phyloP scores from a whole-genome alignment of 352 stramenopile species.

The Phytophthora niederhauseri region DNA sequence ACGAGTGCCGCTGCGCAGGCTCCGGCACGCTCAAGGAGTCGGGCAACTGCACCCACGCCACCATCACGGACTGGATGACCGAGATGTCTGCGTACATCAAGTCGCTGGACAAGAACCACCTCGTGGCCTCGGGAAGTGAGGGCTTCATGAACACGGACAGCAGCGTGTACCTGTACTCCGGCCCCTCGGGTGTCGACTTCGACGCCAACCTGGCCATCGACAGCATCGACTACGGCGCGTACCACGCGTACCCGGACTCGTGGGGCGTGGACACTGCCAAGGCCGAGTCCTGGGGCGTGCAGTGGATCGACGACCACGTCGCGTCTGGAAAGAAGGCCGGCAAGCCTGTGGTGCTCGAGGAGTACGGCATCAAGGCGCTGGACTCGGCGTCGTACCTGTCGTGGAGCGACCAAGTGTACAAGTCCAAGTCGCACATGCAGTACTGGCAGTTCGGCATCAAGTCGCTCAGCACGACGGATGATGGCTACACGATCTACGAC shows the following conservation, averaged over 20 bases:
- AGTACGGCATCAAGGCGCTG: conserved; percentile 38
- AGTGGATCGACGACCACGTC: conserved; percentile 42
- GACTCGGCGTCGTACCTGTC: conserved; percentile 33
- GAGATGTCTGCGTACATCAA: conserved; percentile 50
- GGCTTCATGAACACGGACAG: conserved; percentile 47
- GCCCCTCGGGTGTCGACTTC: conserved; percentile 40
- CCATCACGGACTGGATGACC: conserved; percentile 35
- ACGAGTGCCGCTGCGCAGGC: conserved; percentile 35
- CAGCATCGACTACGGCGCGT: conserved; percentile 39
- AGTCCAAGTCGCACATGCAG: conserved; percentile 41
- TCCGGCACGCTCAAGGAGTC: conserved; percentile 34
- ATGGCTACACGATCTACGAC: conserved; percentile 37
- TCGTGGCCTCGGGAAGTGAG: conserved; percentile 38
- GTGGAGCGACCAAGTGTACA: conserved; percentile 36
- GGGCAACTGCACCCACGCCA: conserved; percentile 30
- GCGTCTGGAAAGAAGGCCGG: conserved; percentile 28
- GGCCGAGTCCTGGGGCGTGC: conserved; percentile 34
- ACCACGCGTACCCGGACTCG: conserved; percentile 43
- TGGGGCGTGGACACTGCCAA: conserved; percentile 33
- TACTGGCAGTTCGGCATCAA: conserved; percentile 47
- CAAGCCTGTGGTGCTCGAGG: conserved; percentile 39
- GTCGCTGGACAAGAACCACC: conserved; percentile 39
- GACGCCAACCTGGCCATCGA: conserved; percentile 36
- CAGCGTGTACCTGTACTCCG: conserved; percentile 43
- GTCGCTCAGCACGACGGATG: conserved; percentile 34